Evolutionary conservation across 2,329 filamentous ascomycete species (phyloP), one percentile per base, ranked within the genome.

Genomic region (Coniosporium tulheliwenetii): DNA sequence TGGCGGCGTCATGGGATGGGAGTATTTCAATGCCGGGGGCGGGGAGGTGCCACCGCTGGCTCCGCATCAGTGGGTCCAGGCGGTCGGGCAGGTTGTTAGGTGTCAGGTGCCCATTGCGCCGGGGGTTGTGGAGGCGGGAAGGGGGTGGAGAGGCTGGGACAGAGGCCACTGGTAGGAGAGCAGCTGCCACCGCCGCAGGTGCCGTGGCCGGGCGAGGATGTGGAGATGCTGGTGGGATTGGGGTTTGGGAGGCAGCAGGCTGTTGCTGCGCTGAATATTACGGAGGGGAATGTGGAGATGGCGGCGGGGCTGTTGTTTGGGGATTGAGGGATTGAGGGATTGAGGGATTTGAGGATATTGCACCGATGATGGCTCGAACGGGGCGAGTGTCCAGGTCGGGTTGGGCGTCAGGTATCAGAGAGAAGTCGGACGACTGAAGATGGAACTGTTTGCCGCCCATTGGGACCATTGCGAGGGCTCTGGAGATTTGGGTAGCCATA

Each of bases 1-100:
- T 56, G 87, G 86, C 1, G 87, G 87, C 1, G 77, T 95, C 5
- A 91, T 91, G 78, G 85, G 85, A 2, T 95, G 87, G 87, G 87
- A 95, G 63, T 94, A 91, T 57, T 94, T 89, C 63, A 93, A 93
- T 63, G 75, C 79, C 41, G 57, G 77, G 43, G 81, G 83, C 0
- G 79, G 78, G 1, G 78, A 73, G 16, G 55, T 54, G 2, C 64
- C 19, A 7, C 19, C 19, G 19, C 7, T 26, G 46, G 53, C 58
- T 5, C 44, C 52, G 16, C 48, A 50, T 36, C 56, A 57, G 54
- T 19, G 8, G 37, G 42, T 12, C n/a, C 50, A 59, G 2, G 52
- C 48, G 13, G 44, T 42, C 4, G 19, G 19, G 19, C 19, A 26
- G 19, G 19, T 26, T 26, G 19, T 26, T 7, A 26, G 19, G 19